Percentiles rank a stretch among this genome's conserved stretches.
Evolutionary conservation across 805 yeast species (phyloP).

Genomic region (Starmera pachycereana): DNA sequence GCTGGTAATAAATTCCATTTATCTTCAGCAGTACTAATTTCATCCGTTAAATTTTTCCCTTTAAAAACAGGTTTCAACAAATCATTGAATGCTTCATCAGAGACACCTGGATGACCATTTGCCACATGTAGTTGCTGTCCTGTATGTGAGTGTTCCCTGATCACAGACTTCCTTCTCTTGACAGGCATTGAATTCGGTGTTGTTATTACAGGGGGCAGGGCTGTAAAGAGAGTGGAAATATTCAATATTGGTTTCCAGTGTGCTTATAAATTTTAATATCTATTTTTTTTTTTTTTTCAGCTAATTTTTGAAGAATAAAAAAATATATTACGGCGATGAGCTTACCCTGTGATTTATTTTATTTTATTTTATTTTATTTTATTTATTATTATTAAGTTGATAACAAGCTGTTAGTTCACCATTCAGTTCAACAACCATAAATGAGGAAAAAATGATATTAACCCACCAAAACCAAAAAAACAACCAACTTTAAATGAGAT

Average conservation of each 20-base stretch:
- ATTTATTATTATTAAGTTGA: too few species aligned
- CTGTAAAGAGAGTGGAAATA: background rate
- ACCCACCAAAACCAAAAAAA: too few species aligned
- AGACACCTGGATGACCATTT: conserved; percentile 13
- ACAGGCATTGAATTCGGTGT: conserved; percentile 8
- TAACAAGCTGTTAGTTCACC: too few species aligned
- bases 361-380: too few species aligned
- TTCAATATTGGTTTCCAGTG: background rate
- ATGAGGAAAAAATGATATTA: too few species aligned
- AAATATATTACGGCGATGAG: background rate
- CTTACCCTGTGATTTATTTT: background rate
- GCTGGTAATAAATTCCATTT: conserved; percentile 97
- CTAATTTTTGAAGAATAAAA: too few species aligned
- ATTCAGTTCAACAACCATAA: too few species aligned
- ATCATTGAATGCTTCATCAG: conserved; percentile 62
- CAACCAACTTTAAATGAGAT: too few species aligned
- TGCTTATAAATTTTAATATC: background rate
- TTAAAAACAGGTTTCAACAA: conserved; percentile 71
- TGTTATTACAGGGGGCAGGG: background rate
- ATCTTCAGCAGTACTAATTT: conserved; percentile 84
- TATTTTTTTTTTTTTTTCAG: background rate
- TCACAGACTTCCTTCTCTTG: conserved; percentile 12
- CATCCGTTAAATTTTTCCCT: conserved; percentile 82
- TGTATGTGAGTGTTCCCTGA: conserved; percentile 3
- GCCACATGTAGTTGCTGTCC: too few species aligned